Evolutionary conservation across 768 basidiomycete species (phyloP).

Genomic region (Rhizopogon vulgaris): DNA sequence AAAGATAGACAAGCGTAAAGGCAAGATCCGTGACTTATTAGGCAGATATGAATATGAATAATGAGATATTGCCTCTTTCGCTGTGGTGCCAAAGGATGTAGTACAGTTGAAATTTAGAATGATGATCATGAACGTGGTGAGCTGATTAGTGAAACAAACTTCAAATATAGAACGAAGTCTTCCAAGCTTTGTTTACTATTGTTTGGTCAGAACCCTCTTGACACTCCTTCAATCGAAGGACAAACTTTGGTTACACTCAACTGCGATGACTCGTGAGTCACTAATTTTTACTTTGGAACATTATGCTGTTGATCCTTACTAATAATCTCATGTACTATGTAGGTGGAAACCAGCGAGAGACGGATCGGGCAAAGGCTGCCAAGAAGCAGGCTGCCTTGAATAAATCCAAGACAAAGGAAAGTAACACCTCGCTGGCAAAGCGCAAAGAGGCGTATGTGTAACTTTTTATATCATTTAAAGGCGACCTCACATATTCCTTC

Average conservation of each 20-base stretch:
- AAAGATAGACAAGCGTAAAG: slow-evolving; percentile 4
- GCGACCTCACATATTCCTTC: slow-evolving; percentile 20
- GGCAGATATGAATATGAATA: slow-evolving; percentile 1
- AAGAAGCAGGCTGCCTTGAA: slow-evolving; percentile 53
- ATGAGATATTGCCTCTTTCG: slow-evolving; percentile 10
- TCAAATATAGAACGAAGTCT: slow-evolving; percentile 1
- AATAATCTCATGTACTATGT: slow-evolving; percentile 11
- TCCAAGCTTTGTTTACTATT: slow-evolving; percentile 17
- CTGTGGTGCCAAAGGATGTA: slow-evolving; percentile 8
- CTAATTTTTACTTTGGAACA: background rate
- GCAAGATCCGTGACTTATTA: slow-evolving; percentile 10
- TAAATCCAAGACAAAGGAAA: slow-evolving; percentile 68
- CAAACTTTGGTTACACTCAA: slow-evolving; percentile 1
- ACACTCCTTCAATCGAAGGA: slow-evolving; percentile 5
- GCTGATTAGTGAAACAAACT: background rate
- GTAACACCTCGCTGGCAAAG: slow-evolving; percentile 52
- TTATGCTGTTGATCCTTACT: background rate
- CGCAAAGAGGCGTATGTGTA: slow-evolving; percentile 69
- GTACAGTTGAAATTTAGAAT: slow-evolving; percentile 1
- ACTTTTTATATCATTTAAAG: slow-evolving; percentile 9
- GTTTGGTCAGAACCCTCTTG: slow-evolving; percentile 11
- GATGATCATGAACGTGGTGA: slow-evolving; percentile 7
- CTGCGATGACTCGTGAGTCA: slow-evolving; percentile 50
- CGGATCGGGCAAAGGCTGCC: slow-evolving; percentile 64
- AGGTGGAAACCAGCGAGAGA: slow-evolving; percentile 84